Percentiles rank a stretch among this genome's conserved stretches.
phyloP scores from a whole-genome alignment of 2,329 filamentous ascomycete genomes.

The Orbilia brochopaga region DNA sequence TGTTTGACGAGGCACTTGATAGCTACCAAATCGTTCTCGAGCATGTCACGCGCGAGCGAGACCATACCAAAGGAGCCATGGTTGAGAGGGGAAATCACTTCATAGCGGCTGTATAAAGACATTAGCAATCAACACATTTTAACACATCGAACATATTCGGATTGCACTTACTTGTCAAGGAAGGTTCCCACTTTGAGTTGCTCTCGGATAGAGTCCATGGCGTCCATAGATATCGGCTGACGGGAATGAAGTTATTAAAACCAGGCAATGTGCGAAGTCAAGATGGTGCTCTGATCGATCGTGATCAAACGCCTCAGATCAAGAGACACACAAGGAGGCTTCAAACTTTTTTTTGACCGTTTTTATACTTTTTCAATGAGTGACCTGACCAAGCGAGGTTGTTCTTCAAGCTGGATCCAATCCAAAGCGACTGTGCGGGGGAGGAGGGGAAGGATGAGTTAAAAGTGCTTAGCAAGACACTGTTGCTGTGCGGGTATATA shows the following conservation, averaged over 20 bases:
- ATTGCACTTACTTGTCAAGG: constrained; percentile 71
- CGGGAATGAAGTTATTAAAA: background rate
- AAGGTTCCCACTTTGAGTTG: constrained; percentile 79
- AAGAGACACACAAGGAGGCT: constrained; percentile 46
- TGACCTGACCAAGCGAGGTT: constrained; percentile 49
- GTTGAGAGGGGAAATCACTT: constrained; percentile 91
- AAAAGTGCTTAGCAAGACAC: constrained; percentile 14
- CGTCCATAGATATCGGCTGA: constrained; percentile 25
- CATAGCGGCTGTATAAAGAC: constrained; percentile 67
- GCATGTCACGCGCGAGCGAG: constrained; percentile 82
- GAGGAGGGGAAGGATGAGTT: constrained; percentile 1
- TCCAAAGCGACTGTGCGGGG: constrained; percentile 44
- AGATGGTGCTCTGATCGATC: constrained; percentile 46
- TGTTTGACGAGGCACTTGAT: constrained; percentile 96
- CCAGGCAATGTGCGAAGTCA: constrained; percentile 37
- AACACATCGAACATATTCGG: no score
- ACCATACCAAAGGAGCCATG: constrained; percentile 99
- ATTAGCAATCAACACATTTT: constrained; percentile 14
- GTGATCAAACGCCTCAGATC: constrained; percentile 51
- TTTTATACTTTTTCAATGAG: constrained; percentile 16
- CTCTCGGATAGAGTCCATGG: constrained; percentile 86
- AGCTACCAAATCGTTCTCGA: constrained; percentile 80
- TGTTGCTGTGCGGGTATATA: constrained; percentile 23
- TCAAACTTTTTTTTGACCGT: constrained; percentile 10
- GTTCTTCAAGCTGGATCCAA: constrained; percentile 46